Evolutionary conservation across 2,329 filamentous ascomycete genomes (phyloP), one percentile per base, ranked within the genome.

Genomic region (Drechmeria coniospora): DNA sequence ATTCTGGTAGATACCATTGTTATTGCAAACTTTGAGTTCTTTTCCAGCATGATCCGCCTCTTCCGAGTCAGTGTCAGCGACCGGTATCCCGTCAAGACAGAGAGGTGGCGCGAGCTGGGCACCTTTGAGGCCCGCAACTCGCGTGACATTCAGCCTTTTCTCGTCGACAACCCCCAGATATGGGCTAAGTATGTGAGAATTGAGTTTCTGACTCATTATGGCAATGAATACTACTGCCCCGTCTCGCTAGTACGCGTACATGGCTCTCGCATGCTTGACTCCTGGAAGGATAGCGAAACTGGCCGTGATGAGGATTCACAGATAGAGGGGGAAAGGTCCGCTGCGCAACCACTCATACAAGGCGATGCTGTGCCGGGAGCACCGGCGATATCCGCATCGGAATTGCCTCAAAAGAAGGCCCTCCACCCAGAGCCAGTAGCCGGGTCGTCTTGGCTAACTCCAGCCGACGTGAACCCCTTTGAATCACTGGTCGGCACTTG

Each of bases 1-100:
- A 72, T 77, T 31, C 65, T 92, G 24, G 79, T 98, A 32, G 90
- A 98, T 48, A 98, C 90, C 0, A 65, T 98, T 22, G 90, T 95
- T n/a, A 65, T 98, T 29, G 90, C 87, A 35, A 98, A 98, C 50
- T 98, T 92, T 43, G 90, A 98, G 51, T 98, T 98, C 60, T 98
- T 98, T 61, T 93, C 84, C 30, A 94, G 84, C 47, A 94, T 92
- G 68, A 80, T 95, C 42, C 78, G 84, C 29, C 79, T 76, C 26
- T 94, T 98, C 50, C 70, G 80, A 28, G 74, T 95, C 40, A 92
- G 82, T 47, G 87, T 94, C 26, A 92, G 86, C 32, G 90, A 95
- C 55, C 74, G 83, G 31, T 95, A 94, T 51, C 90, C 90, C 1
- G 80, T 90, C 29, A 95, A 94, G 52, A 54, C 71, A 31, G 86